Evolutionary conservation across 805 yeast species (phyloP).

Genomic region (Yamadazyma sp.): DNA sequence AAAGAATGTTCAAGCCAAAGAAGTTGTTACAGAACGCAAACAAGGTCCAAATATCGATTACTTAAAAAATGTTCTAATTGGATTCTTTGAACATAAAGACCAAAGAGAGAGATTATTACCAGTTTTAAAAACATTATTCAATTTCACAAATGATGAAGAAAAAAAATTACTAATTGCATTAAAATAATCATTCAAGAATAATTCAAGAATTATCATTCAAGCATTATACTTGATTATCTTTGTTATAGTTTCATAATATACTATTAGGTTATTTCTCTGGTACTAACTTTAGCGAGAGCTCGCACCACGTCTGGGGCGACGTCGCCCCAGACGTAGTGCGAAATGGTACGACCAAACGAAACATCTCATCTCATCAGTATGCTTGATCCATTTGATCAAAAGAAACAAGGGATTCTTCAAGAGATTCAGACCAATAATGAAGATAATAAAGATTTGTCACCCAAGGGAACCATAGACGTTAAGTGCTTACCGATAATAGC

Average conservation of each 20-base stretch:
- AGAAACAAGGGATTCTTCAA: conserved; percentile 51
- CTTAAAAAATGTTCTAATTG: conserved; percentile 83
- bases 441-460: conserved; percentile 63
- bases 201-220: background rate
- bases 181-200: conserved; percentile 22
- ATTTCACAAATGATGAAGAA: conserved; percentile 69
- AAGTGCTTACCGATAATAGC: conserved; percentile 70
- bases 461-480: conserved; percentile 83
- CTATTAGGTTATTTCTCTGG: background rate
- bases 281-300: background rate
- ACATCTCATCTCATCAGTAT: conserved; percentile 13
- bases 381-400: conserved; percentile 64
- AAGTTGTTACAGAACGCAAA: conserved; percentile 11
- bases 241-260: background rate
- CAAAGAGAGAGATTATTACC: conserved; percentile 84
- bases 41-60: conserved; percentile 51
- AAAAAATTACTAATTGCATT: conserved; percentile 61
- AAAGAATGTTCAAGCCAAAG: conserved; percentile 8
- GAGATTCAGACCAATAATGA: conserved; percentile 47
- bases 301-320: too few species aligned
- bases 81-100: conserved; percentile 89
- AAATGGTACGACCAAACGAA: too few species aligned
- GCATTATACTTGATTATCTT: background rate
- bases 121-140: conserved; percentile 73
- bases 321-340: too few species aligned